phyloP scores from a whole-genome alignment of 2,329 filamentous ascomycete genomes.

The Pyrenochaeta sp. region DNA sequence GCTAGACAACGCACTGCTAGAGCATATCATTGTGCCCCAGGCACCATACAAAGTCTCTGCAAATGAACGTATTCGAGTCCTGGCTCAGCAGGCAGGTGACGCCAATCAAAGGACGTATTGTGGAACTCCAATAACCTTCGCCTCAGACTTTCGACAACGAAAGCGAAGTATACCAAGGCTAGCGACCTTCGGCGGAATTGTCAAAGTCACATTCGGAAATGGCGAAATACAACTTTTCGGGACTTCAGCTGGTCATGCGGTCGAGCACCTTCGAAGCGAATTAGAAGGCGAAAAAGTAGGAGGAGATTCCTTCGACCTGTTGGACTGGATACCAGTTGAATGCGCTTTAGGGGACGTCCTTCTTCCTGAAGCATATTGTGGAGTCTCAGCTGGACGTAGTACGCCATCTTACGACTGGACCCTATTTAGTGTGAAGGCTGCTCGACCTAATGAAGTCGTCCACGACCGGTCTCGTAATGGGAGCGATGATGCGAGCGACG shows the following conservation, averaged over 20 bases:
- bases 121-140: not conserved
- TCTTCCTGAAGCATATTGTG: not conserved
- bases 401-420: slow-evolving; percentile 1
- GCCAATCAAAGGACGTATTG: not conserved
- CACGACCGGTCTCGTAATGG: not conserved
- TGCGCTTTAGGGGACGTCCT: not conserved
- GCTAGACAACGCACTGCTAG: not conserved
- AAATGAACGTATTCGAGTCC: not conserved
- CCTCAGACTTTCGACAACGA: not conserved
- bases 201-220: slow-evolving; percentile 1
- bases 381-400: not conserved
- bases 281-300: not conserved
- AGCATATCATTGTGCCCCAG: not conserved
- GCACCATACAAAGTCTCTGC: not conserved
- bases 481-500: not conserved
- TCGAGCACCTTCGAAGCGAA: not conserved
- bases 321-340: not conserved
- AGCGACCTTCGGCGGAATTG: slow-evolving; percentile 1
- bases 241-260: slow-evolving; percentile 1
- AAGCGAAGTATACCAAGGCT: not conserved
- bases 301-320: not conserved
- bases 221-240: not conserved
- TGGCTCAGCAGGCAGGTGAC: not conserved
- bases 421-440: not conserved
- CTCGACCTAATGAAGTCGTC: not conserved